Evolutionary conservation across 2,329 filamentous ascomycete species (phyloP).

Genomic region (Tolypocladium inflatum): DNA sequence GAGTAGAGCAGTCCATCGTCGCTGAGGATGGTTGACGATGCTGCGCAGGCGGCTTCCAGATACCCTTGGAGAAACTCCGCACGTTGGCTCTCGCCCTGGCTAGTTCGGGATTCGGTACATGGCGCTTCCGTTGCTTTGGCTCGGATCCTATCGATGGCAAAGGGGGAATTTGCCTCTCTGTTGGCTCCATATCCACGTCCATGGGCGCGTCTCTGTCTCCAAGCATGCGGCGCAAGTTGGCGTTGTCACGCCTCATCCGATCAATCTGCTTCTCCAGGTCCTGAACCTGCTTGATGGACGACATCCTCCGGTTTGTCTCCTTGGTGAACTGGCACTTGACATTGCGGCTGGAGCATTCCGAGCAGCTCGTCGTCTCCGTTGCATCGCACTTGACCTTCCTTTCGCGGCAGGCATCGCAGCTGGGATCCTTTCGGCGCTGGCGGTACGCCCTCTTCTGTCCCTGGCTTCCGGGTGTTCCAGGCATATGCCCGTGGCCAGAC

Average conservation of each 20-base stretch:
- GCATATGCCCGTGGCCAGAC: slow-evolving; percentile 19
- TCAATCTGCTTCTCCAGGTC: slow-evolving; percentile 89
- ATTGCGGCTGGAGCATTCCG: slow-evolving; percentile 91
- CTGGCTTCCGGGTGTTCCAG: slow-evolving; percentile 38
- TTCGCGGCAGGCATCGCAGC: slow-evolving; percentile 93
- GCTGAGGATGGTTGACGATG: slow-evolving; percentile 45
- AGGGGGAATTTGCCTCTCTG: slow-evolving; percentile 41
- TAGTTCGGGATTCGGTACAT: slow-evolving; percentile 57
- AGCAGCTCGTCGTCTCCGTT: slow-evolving; percentile 91
- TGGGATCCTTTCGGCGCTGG: slow-evolving; percentile 90
- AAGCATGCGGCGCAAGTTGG: slow-evolving; percentile 58
- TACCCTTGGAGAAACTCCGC: slow-evolving; percentile 62
- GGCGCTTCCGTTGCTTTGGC: slow-evolving; percentile 53
- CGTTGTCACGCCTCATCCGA: slow-evolving; percentile 70
- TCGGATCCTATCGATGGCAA: slow-evolving; percentile 58
- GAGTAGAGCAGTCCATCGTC: slow-evolving; percentile 42
- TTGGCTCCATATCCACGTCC: slow-evolving; percentile 37
- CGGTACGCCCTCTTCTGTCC: slow-evolving; percentile 90
- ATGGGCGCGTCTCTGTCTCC: slow-evolving; percentile 39
- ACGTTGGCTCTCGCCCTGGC: slow-evolving; percentile 64
- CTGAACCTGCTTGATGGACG: slow-evolving; percentile 97
- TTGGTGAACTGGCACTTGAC: slow-evolving; percentile 99
- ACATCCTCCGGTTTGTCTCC: slow-evolving; percentile 97
- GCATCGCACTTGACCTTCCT: slow-evolving; percentile 85
- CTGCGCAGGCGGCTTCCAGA: slow-evolving; percentile 68